Percentiles rank a stretch among this genome's conserved stretches.
phyloP scores from a whole-genome alignment of 768 basidiomycete genomes.

The Heimioporus sp. region DNA sequence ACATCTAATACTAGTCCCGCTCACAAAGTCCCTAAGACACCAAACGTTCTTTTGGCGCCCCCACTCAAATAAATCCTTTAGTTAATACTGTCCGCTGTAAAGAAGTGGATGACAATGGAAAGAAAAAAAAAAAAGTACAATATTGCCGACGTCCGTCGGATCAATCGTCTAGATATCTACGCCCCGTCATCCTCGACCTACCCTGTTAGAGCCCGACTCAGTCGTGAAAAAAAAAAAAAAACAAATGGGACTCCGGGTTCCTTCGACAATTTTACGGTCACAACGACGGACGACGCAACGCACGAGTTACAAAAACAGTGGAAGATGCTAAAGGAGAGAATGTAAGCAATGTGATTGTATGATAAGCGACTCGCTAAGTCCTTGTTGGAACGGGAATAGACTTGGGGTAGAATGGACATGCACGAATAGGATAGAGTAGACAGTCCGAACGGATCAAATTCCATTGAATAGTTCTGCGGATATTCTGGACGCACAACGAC shows the following conservation, averaged over 20 bases:
- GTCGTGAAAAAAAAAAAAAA: slow-evolving; percentile 4
- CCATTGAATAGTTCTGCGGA: slow-evolving; percentile 18
- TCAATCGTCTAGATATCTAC: background rate
- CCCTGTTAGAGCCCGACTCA: background rate
- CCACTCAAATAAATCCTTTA: slow-evolving; percentile 12
- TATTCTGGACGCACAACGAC: slow-evolving; percentile 24
- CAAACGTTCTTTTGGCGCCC: background rate
- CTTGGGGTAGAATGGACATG: slow-evolving; percentile 22
- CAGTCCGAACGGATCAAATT: slow-evolving; percentile 17
- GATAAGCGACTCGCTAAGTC: slow-evolving; percentile 29
- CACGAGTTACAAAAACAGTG: slow-evolving; percentile 13
- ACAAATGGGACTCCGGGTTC: slow-evolving; percentile 2
- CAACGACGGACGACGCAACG: slow-evolving; percentile 7
- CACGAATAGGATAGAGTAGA: slow-evolving; percentile 22
- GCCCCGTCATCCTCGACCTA: background rate
- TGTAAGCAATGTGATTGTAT: slow-evolving; percentile 31
- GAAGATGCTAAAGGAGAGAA: slow-evolving; percentile 15
- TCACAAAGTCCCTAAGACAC: background rate
- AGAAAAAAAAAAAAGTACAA: slow-evolving; percentile 16
- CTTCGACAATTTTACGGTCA: slow-evolving; percentile 1
- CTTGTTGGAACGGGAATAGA: slow-evolving; percentile 18
- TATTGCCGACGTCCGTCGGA: slow-evolving; percentile 11
- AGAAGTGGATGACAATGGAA: background rate
- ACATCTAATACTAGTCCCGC: no score
- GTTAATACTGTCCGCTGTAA: slow-evolving; percentile 19